phyloP scores from a whole-genome alignment of 192 early-diverging fungal species.

The Coemansia javaensis region DNA sequence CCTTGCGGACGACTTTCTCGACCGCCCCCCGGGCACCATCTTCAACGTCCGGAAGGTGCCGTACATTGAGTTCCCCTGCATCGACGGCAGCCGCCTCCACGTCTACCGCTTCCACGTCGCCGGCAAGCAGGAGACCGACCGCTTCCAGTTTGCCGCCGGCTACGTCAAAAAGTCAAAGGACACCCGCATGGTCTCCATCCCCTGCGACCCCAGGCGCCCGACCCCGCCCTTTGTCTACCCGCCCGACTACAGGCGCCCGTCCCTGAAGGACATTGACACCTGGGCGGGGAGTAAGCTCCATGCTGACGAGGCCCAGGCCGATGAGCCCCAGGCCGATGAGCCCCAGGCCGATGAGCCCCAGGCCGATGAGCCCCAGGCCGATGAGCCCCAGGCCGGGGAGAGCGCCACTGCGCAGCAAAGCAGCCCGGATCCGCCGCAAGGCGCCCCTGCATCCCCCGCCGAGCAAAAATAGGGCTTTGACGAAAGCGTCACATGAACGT shows the following conservation, averaged over 20 bases:
- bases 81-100: constrained; percentile 31
- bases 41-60: constrained; percentile 12
- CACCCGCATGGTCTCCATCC: constrained; percentile 6
- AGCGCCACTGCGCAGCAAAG: no score
- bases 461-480: no score
- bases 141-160: constrained; percentile 26
- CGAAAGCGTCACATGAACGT: no score
- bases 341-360: no score
- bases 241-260: constrained; percentile 6
- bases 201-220: constrained; percentile 3
- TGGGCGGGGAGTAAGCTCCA: no score
- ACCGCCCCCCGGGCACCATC: constrained; percentile 15
- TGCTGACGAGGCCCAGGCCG: no score
- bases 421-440: no score
- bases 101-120: constrained; percentile 20
- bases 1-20: constrained; percentile 5
- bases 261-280: neutral
- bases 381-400: no score
- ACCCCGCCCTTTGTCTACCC: constrained; percentile 27
- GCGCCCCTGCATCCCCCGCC: no score
- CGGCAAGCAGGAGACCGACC: constrained; percentile 18
- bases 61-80: constrained; percentile 29
- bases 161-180: constrained; percentile 23
- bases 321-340: no score
- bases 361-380: no score